phyloP scores from a whole-genome alignment of 108 stramenopile species.

The Skeletonema grethae region DNA sequence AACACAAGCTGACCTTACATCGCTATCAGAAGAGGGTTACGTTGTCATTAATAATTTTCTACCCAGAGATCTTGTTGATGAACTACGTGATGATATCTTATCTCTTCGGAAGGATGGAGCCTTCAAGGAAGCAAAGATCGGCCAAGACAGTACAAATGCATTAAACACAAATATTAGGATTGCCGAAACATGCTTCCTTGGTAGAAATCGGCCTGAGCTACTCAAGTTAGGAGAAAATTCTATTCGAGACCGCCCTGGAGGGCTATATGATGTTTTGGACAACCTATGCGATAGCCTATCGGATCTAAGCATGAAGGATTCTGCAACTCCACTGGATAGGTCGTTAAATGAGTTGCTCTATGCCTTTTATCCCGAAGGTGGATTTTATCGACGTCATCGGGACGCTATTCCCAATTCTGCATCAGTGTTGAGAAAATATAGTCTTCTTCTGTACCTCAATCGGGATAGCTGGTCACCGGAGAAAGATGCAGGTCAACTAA shows the following conservation, averaged over 20 bases:
- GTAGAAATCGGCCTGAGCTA: conserved; percentile 39
- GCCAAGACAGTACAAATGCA: conserved; percentile 66
- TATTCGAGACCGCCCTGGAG: conserved; percentile 29
- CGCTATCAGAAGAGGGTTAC: conserved; percentile 53
- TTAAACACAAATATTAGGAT: conserved; percentile 67
- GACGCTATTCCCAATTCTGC: conserved; percentile 77
- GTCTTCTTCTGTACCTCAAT: conserved; percentile 74
- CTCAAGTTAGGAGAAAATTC: conserved; percentile 24
- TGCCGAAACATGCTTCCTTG: conserved; percentile 77
- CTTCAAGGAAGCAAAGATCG: conserved; percentile 73
- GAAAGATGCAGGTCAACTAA: conserved; percentile 64
- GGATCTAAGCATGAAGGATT: conserved; percentile 23
- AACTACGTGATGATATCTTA: conserved; percentile 59
- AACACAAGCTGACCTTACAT: conserved; percentile 18
- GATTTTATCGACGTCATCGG: conserved; percentile 76
- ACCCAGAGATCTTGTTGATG: conserved; percentile 46
- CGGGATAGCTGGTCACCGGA: conserved; percentile 39
- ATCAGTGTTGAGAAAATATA: conserved; percentile 62
- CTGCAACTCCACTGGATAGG: conserved; percentile 30
- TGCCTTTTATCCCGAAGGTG: conserved; percentile 79
- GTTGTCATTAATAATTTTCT: conserved; percentile 66
- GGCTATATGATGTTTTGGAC: conserved; percentile 61
- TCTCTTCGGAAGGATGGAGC: conserved; percentile 43
- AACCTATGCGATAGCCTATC: conserved; percentile 48
- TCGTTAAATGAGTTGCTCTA: conserved; percentile 64